Evolutionary conservation across 2,329 filamentous ascomycete genomes (phyloP), one percentile per base, ranked within the genome.

Genomic region (Nigrospora oryzae): DNA sequence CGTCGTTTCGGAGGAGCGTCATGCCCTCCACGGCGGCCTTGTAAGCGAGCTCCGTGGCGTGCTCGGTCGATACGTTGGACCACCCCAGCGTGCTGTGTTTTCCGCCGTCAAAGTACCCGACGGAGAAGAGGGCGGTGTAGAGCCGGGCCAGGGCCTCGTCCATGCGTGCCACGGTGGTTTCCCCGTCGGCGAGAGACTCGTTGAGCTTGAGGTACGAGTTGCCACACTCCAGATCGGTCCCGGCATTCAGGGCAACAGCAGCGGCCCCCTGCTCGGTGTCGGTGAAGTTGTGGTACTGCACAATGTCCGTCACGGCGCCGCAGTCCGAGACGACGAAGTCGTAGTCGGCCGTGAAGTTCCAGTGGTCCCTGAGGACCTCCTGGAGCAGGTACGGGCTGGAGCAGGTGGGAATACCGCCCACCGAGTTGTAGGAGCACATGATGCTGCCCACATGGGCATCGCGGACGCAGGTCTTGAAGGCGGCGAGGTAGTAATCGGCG

Each of bases 321-420:
- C 83, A 86, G 55, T 86, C 83, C 11, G 40, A 42, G 14, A 73
- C 77, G 1, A 77, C 80, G 33, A 86, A 71, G 56, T 75, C 83
- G 49, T 83, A 76, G 41, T 80, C 71, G 3, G 73, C 68, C 0
- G 71, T 75, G 70, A 81, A 87, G 37, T 68, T 71, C 77, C 82
- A 87, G 53, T 80, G 75, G 38, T 83, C 74, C 2, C 83, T 71
- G 3, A 87, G 67, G 13, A 87, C 66, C 0, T 74, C 75, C 49
- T 81, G 69, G 33, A 86, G 67, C 1, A 86, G 68, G 51, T 80
- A 86, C 0, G 69, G 65, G 51, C 77, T 76, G 0, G 79, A 78
- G 51, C 83, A 86, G 3, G 79, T 72, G 0, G 83, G 82, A 0
- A 79, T 70, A 0, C 83, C 83, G 46, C 86, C 84, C 36, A 86